A percentile compares a stretch with the other conserved stretches of the same genome.
Evolutionary conservation across 2,329 filamentous ascomycete species (phyloP).

Genomic region (Fusarium tupiense): DNA sequence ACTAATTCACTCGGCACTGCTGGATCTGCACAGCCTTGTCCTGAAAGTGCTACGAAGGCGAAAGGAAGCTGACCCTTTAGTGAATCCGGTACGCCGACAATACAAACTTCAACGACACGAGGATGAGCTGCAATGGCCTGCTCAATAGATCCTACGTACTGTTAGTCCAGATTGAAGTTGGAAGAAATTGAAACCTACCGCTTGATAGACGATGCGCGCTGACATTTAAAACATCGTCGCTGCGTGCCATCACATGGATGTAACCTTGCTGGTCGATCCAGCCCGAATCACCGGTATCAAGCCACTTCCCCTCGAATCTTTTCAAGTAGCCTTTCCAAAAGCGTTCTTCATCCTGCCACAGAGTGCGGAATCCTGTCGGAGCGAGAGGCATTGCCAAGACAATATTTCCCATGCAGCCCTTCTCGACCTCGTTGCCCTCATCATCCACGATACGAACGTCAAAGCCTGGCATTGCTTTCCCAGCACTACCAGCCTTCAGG

Average conservation of each 20-base stretch:
- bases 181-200: conserved; percentile 60
- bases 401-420: conserved; percentile 88
- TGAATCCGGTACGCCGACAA: conserved; percentile 85
- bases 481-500: conserved; percentile 86
- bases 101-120: conserved; percentile 81
- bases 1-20: conserved; percentile 60
- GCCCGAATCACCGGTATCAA: conserved; percentile 92
- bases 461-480: conserved; percentile 91
- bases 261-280: conserved; percentile 81
- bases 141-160: conserved; percentile 77
- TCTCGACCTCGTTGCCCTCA: conserved; percentile 74
- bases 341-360: conserved; percentile 86
- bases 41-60: conserved; percentile 76
- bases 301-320: conserved; percentile 82
- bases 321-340: conserved; percentile 89
- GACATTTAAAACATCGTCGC: conserved; percentile 95
- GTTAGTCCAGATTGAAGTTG: neutral
- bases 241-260: conserved; percentile 70
- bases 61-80: conserved; percentile 94
- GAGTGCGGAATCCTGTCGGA: conserved; percentile 84
- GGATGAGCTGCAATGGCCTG: conserved; percentile 88
- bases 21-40: conserved; percentile 58
- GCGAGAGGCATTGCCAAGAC: conserved; percentile 84
- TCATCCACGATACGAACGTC: conserved; percentile 89
- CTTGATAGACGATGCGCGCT: conserved; percentile 91